These are phyloP conservation scores for Penicillium sp. DNA, from an alignment of 2,329 filamentous ascomycete genomes.

Conservation along the genomic window DNA sequence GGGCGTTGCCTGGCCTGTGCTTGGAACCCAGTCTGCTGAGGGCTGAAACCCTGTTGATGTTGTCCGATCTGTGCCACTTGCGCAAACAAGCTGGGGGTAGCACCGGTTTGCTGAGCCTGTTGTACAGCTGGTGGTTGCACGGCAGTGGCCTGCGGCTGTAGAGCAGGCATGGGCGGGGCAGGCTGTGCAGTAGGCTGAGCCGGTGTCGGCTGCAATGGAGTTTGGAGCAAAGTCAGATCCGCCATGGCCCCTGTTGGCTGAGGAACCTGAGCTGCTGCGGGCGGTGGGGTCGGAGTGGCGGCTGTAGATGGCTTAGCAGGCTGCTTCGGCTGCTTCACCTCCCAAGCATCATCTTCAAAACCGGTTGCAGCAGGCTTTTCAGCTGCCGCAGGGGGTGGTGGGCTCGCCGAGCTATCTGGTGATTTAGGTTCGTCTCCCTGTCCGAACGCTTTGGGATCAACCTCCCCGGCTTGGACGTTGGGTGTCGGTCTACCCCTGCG, in stretches of 20 bases:
- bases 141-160: slow-evolving; percentile 48
- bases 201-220: slow-evolving; percentile 58
- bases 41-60: slow-evolving; percentile 29
- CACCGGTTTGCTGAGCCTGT: slow-evolving; percentile 44
- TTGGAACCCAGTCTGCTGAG: slow-evolving; percentile 42
- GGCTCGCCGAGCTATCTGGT: slow-evolving; percentile 46
- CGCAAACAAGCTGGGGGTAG: slow-evolving; percentile 52
- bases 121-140: slow-evolving; percentile 38
- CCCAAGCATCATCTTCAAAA: slow-evolving; percentile 97
- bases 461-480: slow-evolving; percentile 78
- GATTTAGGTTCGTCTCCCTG: slow-evolving; percentile 55
- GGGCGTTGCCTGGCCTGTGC: slow-evolving; percentile 64
- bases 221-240: slow-evolving; percentile 64
- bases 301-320: slow-evolving; percentile 43
- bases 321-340: slow-evolving; percentile 78
- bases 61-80: slow-evolving; percentile 43
- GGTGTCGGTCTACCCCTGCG: slow-evolving; percentile 86
- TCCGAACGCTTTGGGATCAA: slow-evolving; percentile 82
- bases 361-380: slow-evolving; percentile 57
- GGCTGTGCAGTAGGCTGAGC: slow-evolving; percentile 47
- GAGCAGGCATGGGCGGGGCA: slow-evolving; percentile 37
- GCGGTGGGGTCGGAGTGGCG: slow-evolving; percentile 27
- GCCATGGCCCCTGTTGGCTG: slow-evolving; percentile 67
- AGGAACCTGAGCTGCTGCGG: slow-evolving; percentile 33
- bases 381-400: slow-evolving; percentile 49